Evolutionary conservation across 2,329 filamentous ascomycete genomes (phyloP).

Genomic region (Magnaporthiopsis incrustans): DNA sequence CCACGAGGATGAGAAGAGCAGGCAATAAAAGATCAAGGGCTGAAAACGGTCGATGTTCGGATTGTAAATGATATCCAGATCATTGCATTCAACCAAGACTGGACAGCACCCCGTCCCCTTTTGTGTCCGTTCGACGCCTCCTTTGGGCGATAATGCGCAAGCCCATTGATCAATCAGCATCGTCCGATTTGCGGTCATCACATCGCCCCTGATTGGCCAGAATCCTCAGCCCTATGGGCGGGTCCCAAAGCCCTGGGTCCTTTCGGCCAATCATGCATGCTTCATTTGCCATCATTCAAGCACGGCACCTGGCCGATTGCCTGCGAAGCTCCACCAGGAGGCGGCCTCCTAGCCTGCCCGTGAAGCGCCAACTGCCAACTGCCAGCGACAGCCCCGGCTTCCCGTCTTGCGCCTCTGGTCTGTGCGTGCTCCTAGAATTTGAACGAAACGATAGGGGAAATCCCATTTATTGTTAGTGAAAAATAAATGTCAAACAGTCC

Average conservation of each 20-base stretch:
- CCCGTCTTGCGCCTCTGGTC: neutral
- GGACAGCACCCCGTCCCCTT: neutral
- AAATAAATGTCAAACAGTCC: neutral
- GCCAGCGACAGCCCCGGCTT: neutral
- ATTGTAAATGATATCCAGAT: neutral
- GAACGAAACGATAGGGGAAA: neutral
- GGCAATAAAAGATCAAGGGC: neutral
- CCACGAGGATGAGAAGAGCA: neutral
- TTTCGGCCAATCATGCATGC: neutral
- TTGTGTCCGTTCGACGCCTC: neutral
- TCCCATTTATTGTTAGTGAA: neutral
- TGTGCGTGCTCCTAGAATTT: neutral
- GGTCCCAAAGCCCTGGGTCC: neutral
- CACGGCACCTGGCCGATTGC: too few species aligned
- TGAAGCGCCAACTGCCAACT: neutral
- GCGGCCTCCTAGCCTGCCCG: too few species aligned
- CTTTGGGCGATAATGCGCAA: neutral
- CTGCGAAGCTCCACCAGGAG: neutral
- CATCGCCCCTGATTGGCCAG: neutral
- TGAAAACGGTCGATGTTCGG: neutral
- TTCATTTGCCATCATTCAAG: neutral
- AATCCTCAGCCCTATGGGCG: conserved; percentile 1
- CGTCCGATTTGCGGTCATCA: conserved; percentile 1
- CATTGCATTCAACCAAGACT: too few species aligned
- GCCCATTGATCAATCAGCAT: neutral